Base-by-base conservation (phyloP, 352 stramenopile species). In the Phytopythium cucurbitacearum region DNA sequence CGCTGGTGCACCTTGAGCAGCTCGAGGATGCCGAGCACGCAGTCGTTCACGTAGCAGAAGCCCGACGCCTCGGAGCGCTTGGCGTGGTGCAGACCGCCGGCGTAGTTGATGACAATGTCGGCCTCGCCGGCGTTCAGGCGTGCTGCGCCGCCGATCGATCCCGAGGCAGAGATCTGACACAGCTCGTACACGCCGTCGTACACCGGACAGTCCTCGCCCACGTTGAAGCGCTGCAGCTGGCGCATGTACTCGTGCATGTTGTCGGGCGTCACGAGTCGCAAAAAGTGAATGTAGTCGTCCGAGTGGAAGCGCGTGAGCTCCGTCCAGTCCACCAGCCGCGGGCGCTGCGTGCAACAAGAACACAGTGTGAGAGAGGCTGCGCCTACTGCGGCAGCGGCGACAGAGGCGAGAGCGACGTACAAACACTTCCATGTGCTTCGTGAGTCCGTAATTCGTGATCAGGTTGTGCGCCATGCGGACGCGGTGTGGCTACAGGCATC, bases 41-140 rank as follows among this genome's bases (percentile, higher is more conserved):
- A 99, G 73, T 99, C 97, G 71, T 99, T 99, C 41, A 99, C 93
- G 70, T 99, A 99, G 76, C 97, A 99, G 70, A 99, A 99, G 38
- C 97, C 97, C 36, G 85, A 98, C 7, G 97, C 97, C 69, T 99
- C 97, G 13, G 92, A 96, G 60, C 98, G 98, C 67, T 99, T 99
- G 21, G 97, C 97, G 72, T 99, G 97, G 70, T 99, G 97, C 47
- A 99, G 65, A 28, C 97, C 97, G 38, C 97, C 97, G n/a, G 94
- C 89, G 95, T 97, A 99, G 71, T 99, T 99, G 67, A 99, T 99
- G 37, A 98, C 97, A 67, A 99, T 97, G 69, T 99, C 97, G 7
- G 88, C 89, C 3, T 75, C 77, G 42, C 96, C 83, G 3, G 98
- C 85, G 65, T 99, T 99, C 15, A 99, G 79, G 43, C 97, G 90